Evolutionary conservation across 495 filamentous ascomycete genomes (phyloP).

Genomic region (Podospora comata): DNA sequence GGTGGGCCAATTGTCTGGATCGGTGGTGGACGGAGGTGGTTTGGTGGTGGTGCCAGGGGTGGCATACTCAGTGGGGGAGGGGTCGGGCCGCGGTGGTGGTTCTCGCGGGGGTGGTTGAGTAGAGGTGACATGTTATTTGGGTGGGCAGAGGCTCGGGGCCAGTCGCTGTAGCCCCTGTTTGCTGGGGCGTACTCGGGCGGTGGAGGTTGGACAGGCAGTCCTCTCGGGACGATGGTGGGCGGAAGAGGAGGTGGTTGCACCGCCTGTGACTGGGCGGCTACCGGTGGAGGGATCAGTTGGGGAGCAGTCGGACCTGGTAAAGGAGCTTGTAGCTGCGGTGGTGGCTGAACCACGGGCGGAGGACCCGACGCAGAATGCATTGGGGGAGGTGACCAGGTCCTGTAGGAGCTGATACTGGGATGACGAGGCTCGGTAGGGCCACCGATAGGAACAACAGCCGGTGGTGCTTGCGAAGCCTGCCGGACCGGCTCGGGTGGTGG

Average conservation of each 20-base stretch:
- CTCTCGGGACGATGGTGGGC: constrained; percentile 25
- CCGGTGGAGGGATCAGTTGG: constrained; percentile 37
- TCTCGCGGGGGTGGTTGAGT: constrained; percentile 34
- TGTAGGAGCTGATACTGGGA: constrained; percentile 9
- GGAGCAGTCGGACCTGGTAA: constrained; percentile 41
- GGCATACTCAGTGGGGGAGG: constrained; percentile 35
- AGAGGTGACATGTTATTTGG: constrained; percentile 35
- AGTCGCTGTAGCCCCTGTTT: constrained; percentile 31
- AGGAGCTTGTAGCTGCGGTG: constrained; percentile 30
- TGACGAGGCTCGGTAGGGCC: constrained; percentile 36
- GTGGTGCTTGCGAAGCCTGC: constrained; percentile 36
- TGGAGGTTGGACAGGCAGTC: constrained; percentile 27
- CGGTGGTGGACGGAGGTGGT: constrained; percentile 42
- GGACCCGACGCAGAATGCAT: constrained; percentile 18
- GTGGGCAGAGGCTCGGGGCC: constrained; percentile 32
- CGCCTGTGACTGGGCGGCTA: constrained; percentile 32
- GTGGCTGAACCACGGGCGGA: constrained; percentile 15
- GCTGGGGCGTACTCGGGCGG: constrained; percentile 28
- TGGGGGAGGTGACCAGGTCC: constrained; percentile 21
- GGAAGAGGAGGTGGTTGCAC: constrained; percentile 30
- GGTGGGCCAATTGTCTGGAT: constrained; percentile 33
- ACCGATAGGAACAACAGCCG: constrained; percentile 48
- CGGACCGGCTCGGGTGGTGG: constrained; percentile 35
- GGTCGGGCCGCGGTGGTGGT: constrained; percentile 22
- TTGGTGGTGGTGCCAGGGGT: constrained; percentile 38